Percentiles rank a stretch among this genome's conserved stretches.
Conservation (phyloP, 345 rosid genomes). For the Atalantia buxifolia region DNA sequence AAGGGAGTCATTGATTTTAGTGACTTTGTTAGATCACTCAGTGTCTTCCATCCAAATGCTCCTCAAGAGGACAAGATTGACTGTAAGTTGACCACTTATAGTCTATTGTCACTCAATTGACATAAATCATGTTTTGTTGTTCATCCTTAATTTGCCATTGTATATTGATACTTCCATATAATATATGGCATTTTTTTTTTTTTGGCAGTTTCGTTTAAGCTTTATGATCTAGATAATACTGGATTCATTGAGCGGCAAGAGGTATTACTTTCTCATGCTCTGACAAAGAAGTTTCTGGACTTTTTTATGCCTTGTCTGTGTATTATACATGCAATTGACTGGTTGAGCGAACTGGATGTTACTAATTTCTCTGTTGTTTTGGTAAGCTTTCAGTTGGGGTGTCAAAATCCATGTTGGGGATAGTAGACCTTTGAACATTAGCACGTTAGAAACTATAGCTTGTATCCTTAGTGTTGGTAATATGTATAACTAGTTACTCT, state of each 20-base stretch:
- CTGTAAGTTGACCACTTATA: constrained; percentile 50
- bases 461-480: neutral
- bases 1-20: constrained; percentile 93
- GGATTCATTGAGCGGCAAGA: constrained; percentile 97
- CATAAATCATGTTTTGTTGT: neutral
- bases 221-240: constrained; percentile 82
- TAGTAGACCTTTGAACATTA: neutral
- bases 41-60: constrained; percentile 89
- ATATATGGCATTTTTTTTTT: constrained; percentile 12
- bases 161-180: neutral
- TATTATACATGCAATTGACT: neutral
- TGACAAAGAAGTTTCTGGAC: neutral
- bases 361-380: neutral
- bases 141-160: neutral
- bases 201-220: constrained; percentile 83
- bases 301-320: neutral
- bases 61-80: constrained; percentile 78
- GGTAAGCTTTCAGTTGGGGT: neutral
- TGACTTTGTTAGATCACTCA: constrained; percentile 87
- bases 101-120: neutral
- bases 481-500: neutral
- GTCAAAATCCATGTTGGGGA: neutral
- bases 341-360: neutral
- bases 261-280: constrained; percentile 37
- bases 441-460: neutral